Base-by-base conservation (phyloP, 2,329 filamentous ascomycete species). In the Aspergillus sp. region DNA sequence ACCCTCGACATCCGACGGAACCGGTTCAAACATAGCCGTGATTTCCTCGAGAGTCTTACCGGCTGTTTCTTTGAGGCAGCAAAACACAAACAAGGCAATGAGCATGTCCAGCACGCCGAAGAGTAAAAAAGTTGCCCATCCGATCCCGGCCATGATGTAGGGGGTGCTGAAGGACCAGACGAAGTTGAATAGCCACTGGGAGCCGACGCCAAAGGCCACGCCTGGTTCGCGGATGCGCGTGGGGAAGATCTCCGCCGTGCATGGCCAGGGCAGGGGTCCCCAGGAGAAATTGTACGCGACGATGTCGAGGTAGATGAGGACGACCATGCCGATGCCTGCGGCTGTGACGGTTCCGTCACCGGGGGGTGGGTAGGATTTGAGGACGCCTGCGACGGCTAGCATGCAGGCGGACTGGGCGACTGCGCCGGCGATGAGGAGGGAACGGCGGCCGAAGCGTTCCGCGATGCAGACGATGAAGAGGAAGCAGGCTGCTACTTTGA, bases 231-330 rank as follows among this genome's bases (percentile, higher is more conserved):
- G 62, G 44, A 67, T 66, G 1, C 66, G 60, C 2, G 59, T 61
- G 7, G 62, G 61, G 51, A 69, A 70, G 37, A 69, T 65, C 48
- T 64, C 67, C 6, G 60, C 58, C 5, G 57, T 57, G 49, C 65
- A 69, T 0, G 66, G 64, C 67, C 67, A 70, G 2, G 62, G 62
- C 1, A 66, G 52, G 0, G 67, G 65, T 0, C 66, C 67, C 67
- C 67, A 70, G 35, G 64, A 68, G 47, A 68, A 60, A 37, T 70
- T 69, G 50, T 67, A 70, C 9, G 58, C 46, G 35, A 78, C 71
- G 27, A 79, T 74, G 46, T 75, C 75, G 5, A 79, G 62, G 53
- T 79, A 80, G 42, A 80, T 79, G 9, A 81, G 60, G 0, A 71
- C 70, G 1, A 81, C 66, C 0, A 74, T 80, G 2, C 70, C 70